Base-by-base conservation (phyloP, 2,329 filamentous ascomycete species). In the Fusarium abutilonis region DNA sequence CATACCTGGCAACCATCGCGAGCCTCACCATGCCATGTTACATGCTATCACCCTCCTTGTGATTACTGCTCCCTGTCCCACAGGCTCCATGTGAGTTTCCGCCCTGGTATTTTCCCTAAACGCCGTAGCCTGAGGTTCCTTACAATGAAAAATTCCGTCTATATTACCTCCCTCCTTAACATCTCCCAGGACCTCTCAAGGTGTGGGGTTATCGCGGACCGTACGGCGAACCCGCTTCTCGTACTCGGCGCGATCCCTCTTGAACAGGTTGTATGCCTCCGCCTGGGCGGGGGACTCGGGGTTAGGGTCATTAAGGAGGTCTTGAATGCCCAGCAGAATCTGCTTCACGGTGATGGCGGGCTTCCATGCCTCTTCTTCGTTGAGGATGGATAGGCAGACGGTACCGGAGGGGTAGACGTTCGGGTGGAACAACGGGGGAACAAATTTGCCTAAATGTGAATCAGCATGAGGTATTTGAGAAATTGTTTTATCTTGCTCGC, bases 391-490 rank as follows among this genome's bases (percentile, higher is more conserved):
- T 19, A 99, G 85, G 74, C 95, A 99, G 61, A 99, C 95, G 43
- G 95, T 99, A 67, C 95, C 96, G 1, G 94, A 98, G 0, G 95
- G 95, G 75, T 99, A 99, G 68, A 99, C 95, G 76, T 99, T 99
- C 1, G 95, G 95, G 74, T 99, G 95, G 81, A 99, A 99, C 36
- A 99, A 87, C 19, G 95, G 94, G 11, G 95, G 95, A 0, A 89
- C 86, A 74, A 99, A 99, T 85, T 97, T 97, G 88, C 93, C 93
- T 97, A 59, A 3, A 23, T 32, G 41, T 35, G 17, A 28, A 48
- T 71, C 43, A 71, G 59, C 42, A 52, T 53, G 4, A 28, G n/a
- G 11, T 44, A 26, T 29, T 35, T 34, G 34, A 31, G 43, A 19
- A 17, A 19, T 29, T 35, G 10, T 29, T 38, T 23, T 28, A 26